These are phyloP conservation scores for Vanrija sp. DNA, from an alignment of 1,284 basidiomycete species.

Conservation along the genomic window DNA sequence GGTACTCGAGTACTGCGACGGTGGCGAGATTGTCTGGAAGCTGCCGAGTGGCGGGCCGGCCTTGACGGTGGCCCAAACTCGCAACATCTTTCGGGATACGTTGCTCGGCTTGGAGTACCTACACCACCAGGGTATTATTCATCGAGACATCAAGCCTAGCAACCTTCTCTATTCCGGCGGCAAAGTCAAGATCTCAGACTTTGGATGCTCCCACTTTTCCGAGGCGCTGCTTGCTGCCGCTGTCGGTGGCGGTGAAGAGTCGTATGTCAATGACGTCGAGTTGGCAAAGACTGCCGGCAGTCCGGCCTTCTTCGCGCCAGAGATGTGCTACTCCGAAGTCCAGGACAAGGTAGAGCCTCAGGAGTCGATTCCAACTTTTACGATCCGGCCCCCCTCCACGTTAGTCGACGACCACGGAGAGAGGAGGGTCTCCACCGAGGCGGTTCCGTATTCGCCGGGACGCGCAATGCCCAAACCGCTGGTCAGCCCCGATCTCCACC, in stretches of 20 bases:
- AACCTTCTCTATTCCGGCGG: conserved; percentile 87
- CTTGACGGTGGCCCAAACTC: conserved; percentile 74
- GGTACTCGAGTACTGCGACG: conserved; percentile 93
- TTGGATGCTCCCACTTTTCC: conserved; percentile 94
- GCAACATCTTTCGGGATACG: conserved; percentile 85
- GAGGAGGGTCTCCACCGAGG: not conserved
- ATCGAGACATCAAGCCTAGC: conserved; percentile 98
- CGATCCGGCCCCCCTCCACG: conserved; percentile 34
- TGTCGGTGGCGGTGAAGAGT: conserved; percentile 55
- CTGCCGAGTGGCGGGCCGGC: conserved; percentile 61
- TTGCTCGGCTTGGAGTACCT: conserved; percentile 86
- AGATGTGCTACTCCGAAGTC: conserved; percentile 65
- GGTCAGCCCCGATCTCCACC: conserved; percentile 3
- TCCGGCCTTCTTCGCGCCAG: conserved; percentile 96
- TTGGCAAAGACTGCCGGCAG: conserved; percentile 92
- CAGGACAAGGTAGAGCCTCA: conserved; percentile 20
- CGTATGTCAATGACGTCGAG: conserved; percentile 72
- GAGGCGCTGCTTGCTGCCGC: conserved; percentile 64
- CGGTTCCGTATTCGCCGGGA: not conserved
- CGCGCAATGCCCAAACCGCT: not conserved
- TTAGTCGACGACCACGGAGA: conserved; percentile 2
- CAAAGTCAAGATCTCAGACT: conserved; percentile 95
- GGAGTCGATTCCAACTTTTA: conserved; percentile 30
- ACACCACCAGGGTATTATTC: conserved; percentile 87
- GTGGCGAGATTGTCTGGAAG: conserved; percentile 91